Percentiles rank a stretch among this genome's conserved stretches.
Evolutionary conservation across 2,329 filamentous ascomycete genomes (phyloP).

Genomic region (Ascochyta lentis): DNA sequence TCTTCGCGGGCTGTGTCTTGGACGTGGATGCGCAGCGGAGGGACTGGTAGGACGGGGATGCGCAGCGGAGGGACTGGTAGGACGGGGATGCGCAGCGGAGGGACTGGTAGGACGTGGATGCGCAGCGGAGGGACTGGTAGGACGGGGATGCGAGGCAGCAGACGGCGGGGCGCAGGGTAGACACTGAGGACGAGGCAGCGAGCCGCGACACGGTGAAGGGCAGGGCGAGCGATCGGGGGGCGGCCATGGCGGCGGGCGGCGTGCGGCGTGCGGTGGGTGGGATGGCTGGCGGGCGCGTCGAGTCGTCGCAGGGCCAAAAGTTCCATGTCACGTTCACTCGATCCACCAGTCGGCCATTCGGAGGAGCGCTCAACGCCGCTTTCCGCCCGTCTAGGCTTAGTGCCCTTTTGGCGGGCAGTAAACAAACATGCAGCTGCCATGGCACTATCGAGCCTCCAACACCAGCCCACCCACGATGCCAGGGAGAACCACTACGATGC

Average conservation of each 20-base stretch:
- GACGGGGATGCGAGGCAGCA: slow-evolving; percentile 36
- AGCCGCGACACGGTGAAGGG: slow-evolving; percentile 40
- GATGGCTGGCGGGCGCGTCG: slow-evolving; percentile 1
- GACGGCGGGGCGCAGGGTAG: slow-evolving; percentile 20
- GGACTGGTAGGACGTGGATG: slow-evolving; percentile 44
- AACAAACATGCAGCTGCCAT: slow-evolving; percentile 5
- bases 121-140: slow-evolving; percentile 49
- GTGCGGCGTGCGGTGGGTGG: background rate
- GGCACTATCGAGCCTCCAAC: background rate
- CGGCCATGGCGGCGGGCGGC: slow-evolving; percentile 38
- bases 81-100: slow-evolving; percentile 49
- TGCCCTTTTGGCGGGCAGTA: background rate
- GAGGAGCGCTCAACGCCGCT: background rate
- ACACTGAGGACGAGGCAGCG: slow-evolving; percentile 16
- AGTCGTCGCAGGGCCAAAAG: slow-evolving; percentile 3
- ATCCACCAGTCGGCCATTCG: background rate
- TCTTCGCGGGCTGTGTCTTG: slow-evolving; percentile 51
- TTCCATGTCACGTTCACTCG: background rate
- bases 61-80: slow-evolving; percentile 50
- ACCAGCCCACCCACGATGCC: slow-evolving; percentile 51
- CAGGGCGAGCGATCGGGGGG: slow-evolving; percentile 42
- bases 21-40: slow-evolving; percentile 51
- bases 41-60: slow-evolving; percentile 46
- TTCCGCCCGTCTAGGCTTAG: no score
- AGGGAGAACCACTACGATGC: slow-evolving; percentile 47